Evolutionary conservation across 2,329 filamentous ascomycete genomes (phyloP).

Genomic region (Alternaria tenuissima): DNA sequence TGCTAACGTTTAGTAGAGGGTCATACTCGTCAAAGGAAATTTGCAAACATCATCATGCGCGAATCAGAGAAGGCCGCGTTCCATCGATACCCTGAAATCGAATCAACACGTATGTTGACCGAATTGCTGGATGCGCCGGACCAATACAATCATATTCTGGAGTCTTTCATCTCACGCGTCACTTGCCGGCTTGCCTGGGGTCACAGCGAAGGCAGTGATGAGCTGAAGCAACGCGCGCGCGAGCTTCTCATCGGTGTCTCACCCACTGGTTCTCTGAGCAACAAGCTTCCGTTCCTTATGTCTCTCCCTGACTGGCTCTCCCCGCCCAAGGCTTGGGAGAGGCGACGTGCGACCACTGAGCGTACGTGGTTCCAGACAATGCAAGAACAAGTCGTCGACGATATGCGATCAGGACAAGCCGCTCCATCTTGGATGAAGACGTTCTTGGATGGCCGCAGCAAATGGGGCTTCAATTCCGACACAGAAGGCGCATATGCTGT

Average conservation of each 20-base stretch:
- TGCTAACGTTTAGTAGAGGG: conserved; percentile 42
- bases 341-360: conserved; percentile 54
- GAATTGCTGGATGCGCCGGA: conserved; percentile 55
- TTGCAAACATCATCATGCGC: conserved; percentile 57
- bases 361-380: conserved; percentile 55
- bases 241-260: conserved; percentile 58
- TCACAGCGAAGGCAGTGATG: conserved; percentile 54
- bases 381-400: conserved; percentile 52
- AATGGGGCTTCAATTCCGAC: conserved; percentile 54
- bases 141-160: conserved; percentile 54
- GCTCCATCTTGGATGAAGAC: conserved; percentile 55
- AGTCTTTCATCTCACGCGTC: conserved; percentile 57
- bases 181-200: conserved; percentile 59
- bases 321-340: conserved; percentile 56
- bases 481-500: conserved; percentile 57
- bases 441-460: conserved; percentile 52
- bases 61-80: conserved; percentile 53
- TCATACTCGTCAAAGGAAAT: conserved; percentile 56
- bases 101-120: conserved; percentile 55
- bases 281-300: conserved; percentile 58
- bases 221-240: conserved; percentile 57
- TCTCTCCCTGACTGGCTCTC: conserved; percentile 54
- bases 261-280: conserved; percentile 55
- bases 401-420: conserved; percentile 46
- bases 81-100: conserved; percentile 56